A percentile compares a stretch with the other conserved stretches of the same genome.
phyloP scores from a whole-genome alignment of 1,139 yeast genomes.

The Lizanozyma gosingica region DNA sequence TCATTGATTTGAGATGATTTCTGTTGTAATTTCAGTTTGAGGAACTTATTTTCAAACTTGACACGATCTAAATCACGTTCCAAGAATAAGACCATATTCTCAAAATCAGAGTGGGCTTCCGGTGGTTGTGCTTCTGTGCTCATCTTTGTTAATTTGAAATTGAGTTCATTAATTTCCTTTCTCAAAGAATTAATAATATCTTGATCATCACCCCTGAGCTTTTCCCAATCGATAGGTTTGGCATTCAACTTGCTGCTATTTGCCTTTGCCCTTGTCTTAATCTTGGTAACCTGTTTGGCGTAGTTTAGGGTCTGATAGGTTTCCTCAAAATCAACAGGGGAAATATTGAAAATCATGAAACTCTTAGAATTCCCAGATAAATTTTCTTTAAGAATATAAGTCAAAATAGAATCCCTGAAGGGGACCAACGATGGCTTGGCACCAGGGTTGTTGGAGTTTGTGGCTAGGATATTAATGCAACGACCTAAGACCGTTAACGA shows the following conservation, averaged over 20 bases:
- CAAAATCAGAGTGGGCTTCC: not conserved
- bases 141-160: not conserved
- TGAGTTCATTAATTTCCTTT: not conserved
- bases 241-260: constrained; percentile 10
- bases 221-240: not conserved
- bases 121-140: not conserved
- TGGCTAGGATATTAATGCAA: constrained; percentile 56
- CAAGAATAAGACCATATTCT: not conserved
- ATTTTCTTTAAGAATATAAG: constrained; percentile 65
- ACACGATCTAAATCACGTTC: not conserved
- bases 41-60: not conserved
- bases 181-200: not conserved
- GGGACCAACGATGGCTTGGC: constrained; percentile 39
- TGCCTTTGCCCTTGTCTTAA: constrained; percentile 51
- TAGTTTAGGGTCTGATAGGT: constrained; percentile 65
- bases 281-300: constrained; percentile 66
- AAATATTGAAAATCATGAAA: constrained; percentile 66
- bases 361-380: constrained; percentile 71
- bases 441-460: constrained; percentile 10
- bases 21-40: not conserved
- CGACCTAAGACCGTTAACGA: constrained; percentile 71
- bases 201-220: not conserved
- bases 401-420: constrained; percentile 62
- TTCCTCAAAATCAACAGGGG: constrained; percentile 71
- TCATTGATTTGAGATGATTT: not conserved